A percentile compares a stretch with the other conserved stretches of the same genome.
Conservation (phyloP, 2,329 filamentous ascomycete genomes). For the Sarocladiaceae sp. region DNA sequence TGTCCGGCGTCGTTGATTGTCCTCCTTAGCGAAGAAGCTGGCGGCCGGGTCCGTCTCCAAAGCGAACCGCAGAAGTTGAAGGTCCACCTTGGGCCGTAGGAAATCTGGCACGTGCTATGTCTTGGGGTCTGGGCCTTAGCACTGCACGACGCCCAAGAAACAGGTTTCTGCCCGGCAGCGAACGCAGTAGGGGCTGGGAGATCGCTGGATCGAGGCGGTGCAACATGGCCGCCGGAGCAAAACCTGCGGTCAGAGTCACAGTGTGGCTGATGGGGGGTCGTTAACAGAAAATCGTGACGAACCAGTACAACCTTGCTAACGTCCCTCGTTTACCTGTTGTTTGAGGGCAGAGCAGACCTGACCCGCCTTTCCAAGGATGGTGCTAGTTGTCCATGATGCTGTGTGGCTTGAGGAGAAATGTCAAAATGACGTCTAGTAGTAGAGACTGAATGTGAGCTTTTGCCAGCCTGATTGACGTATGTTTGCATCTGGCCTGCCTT, state of each 20-base stretch:
- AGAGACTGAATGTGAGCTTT: too few species aligned
- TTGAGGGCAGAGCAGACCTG: too few species aligned
- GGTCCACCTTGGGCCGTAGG: neutral
- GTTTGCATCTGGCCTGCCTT: too few species aligned
- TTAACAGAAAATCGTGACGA: neutral
- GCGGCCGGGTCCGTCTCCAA: neutral
- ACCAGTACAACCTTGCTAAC: neutral
- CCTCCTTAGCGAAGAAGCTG: neutral
- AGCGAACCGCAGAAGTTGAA: neutral
- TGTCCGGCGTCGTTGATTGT: too few species aligned
- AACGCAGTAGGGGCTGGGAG: neutral
- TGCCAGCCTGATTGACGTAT: too few species aligned
- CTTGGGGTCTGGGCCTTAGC: neutral
- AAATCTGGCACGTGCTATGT: neutral
- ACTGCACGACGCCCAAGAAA: conserved; percentile 1
- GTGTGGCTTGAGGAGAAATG: too few species aligned
- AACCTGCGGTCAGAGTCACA: neutral
- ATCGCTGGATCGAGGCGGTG: conserved; percentile 7
- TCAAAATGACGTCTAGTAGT: too few species aligned
- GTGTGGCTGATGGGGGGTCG: neutral
- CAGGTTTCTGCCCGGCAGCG: neutral
- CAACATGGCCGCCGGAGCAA: conserved; percentile 2
- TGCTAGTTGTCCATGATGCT: too few species aligned
- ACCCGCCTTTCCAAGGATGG: too few species aligned
- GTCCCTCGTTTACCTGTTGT: too few species aligned